Evolutionary conservation across 2,329 filamentous ascomycete species (phyloP).

Genomic region (Ophiostoma sp.): DNA sequence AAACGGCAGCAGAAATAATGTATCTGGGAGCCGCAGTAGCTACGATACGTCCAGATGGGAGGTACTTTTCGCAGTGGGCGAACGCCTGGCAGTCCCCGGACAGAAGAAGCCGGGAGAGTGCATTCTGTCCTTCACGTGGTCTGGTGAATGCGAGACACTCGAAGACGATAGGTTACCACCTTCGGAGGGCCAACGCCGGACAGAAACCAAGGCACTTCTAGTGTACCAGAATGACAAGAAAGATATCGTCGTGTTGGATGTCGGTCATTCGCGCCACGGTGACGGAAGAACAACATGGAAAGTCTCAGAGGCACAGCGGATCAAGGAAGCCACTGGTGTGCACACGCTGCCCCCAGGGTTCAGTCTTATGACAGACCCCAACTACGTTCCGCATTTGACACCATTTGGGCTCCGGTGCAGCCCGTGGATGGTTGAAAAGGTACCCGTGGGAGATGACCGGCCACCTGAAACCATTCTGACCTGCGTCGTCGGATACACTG

Average conservation of each 20-base stretch:
- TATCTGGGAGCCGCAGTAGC: neutral
- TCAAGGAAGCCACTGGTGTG: constrained; percentile 46
- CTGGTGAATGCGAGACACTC: constrained; percentile 36
- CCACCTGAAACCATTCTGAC: constrained; percentile 11
- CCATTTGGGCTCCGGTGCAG: constrained; percentile 57
- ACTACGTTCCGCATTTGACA: constrained; percentile 51
- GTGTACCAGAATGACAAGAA: constrained; percentile 53
- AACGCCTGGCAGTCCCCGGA: constrained; percentile 50
- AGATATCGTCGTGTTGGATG: constrained; percentile 53
- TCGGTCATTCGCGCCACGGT: constrained; percentile 33
- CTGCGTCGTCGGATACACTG: constrained; percentile 52
- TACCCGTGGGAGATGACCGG: constrained; percentile 34
- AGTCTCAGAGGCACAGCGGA: constrained; percentile 53
- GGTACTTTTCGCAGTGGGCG: constrained; percentile 58
- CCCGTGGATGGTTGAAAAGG: constrained; percentile 47
- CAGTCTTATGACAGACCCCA: constrained; percentile 43
- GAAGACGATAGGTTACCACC: neutral
- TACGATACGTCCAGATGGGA: constrained; percentile 49
- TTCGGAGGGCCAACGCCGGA: neutral
- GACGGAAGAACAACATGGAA: constrained; percentile 43
- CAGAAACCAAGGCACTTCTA: constrained; percentile 43
- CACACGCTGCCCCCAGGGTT: constrained; percentile 37
- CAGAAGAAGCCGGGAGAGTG: constrained; percentile 45
- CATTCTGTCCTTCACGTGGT: constrained; percentile 56
- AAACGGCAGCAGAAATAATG: constrained; percentile 15